A percentile compares a stretch with the other conserved stretches of the same genome.
Conservation (phyloP, 306 rosid species). For the Gynostemma pentaphyllum region DNA sequence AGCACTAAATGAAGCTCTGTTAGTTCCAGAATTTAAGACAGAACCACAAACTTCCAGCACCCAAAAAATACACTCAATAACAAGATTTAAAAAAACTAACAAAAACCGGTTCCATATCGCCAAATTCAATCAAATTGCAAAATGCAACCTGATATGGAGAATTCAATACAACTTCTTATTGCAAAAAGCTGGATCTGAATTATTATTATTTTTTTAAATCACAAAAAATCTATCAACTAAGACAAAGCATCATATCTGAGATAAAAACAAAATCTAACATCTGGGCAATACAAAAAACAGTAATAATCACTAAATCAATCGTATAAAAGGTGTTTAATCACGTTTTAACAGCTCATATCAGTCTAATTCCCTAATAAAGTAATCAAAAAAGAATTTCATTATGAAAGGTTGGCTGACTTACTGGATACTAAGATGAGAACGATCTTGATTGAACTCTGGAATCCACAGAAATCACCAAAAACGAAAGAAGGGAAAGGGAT, state of each 20-base stretch:
- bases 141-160: neutral
- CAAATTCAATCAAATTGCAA: neutral
- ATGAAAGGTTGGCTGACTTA: neutral
- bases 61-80: neutral
- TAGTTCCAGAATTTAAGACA: neutral
- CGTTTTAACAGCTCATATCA: neutral
- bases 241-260: neutral
- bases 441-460: slow-evolving; percentile 4
- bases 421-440: neutral
- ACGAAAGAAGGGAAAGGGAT: neutral
- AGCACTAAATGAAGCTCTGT: neutral
- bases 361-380: neutral
- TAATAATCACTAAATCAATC: neutral
- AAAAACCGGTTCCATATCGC: neutral
- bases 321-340: neutral
- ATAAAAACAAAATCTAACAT: neutral
- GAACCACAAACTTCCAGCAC: neutral
- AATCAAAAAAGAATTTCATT: neutral
- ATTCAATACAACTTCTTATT: neutral
- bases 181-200: neutral
- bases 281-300: neutral
- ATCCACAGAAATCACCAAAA: neutral
- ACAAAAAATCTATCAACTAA: neutral
- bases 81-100: neutral
- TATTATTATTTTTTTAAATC: too few relatives aligned